Conservation (phyloP, 148 eudicot genomes). For the Talinum fruticosum region DNA sequence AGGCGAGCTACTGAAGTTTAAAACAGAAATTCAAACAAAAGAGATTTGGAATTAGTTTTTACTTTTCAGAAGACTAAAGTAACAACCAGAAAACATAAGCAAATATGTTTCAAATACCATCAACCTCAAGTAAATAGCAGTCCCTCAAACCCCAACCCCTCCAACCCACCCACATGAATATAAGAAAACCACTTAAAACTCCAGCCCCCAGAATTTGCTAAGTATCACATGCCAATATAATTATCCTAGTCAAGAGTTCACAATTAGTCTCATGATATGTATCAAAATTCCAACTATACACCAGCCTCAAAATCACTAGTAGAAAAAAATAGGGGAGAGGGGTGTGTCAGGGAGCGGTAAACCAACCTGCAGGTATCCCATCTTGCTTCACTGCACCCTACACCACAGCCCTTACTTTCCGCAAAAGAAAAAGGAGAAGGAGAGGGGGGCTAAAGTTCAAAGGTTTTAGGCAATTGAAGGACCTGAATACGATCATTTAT, state of each 20-base stretch:
- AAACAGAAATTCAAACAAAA: neutral
- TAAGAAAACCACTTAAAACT: neutral
- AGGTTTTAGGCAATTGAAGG: neutral
- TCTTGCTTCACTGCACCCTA: neutral
- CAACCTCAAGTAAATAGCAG: neutral
- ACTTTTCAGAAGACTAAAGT: neutral
- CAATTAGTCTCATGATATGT: neutral
- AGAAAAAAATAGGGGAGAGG: neutral
- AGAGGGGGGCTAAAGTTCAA: neutral
- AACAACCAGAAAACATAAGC: neutral
- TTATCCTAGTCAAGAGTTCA: neutral
- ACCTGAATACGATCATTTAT: neutral
- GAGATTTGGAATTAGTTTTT: neutral
- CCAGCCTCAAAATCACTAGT: neutral
- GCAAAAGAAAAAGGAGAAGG: too few relatives aligned
- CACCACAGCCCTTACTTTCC: neutral
- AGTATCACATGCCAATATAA: neutral
- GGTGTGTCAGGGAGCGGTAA: too few relatives aligned
- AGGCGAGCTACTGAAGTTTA: neutral
- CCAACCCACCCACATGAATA: neutral
- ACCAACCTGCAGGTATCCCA: neutral
- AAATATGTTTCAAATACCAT: neutral
- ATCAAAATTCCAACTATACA: neutral
- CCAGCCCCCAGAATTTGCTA: neutral
- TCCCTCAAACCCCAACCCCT: too few relatives aligned